Conservation (phyloP, 495 filamentous ascomycete species). For the Filosporella fistucella region DNA sequence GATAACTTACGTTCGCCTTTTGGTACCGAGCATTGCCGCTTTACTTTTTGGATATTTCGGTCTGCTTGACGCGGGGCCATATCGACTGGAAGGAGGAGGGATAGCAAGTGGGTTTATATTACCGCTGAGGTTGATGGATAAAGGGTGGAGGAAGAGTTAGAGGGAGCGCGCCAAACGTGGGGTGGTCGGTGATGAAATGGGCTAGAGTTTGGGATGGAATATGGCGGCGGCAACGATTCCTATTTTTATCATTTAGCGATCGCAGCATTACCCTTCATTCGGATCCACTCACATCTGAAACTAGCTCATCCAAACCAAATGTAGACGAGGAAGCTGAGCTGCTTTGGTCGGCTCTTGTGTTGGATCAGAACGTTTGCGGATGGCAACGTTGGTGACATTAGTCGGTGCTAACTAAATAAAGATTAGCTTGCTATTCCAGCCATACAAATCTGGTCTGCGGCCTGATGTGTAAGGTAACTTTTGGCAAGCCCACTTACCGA, state of each 20-base stretch:
- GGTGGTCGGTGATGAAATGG: slow-evolving; percentile 9
- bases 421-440: too few relatives aligned
- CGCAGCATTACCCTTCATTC: slow-evolving; percentile 6
- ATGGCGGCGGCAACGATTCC: slow-evolving; percentile 11
- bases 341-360: neutral
- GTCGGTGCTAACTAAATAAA: neutral
- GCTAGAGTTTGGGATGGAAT: slow-evolving; percentile 10
- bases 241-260: slow-evolving; percentile 8
- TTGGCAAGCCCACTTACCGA: too few relatives aligned
- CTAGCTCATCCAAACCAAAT: slow-evolving; percentile 7
- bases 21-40: slow-evolving; percentile 12
- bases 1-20: slow-evolving; percentile 18
- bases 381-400: neutral
- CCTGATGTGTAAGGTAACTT: neutral
- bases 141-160: slow-evolving; percentile 1
- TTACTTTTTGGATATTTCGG: slow-evolving; percentile 21
- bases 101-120: slow-evolving; percentile 21
- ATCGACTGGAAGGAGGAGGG: slow-evolving; percentile 22
- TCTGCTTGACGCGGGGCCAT: slow-evolving; percentile 23
- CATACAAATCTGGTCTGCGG: neutral
- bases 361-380: neutral
- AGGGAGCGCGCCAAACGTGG: neutral
- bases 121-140: slow-evolving; percentile 12
- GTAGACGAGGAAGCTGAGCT: neutral
- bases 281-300: slow-evolving; percentile 13